Percentiles rank a stretch among this genome's conserved stretches.
Evolutionary conservation across 352 stramenopile genomes (phyloP).

Genomic region (Globisporangium orthogonon): DNA sequence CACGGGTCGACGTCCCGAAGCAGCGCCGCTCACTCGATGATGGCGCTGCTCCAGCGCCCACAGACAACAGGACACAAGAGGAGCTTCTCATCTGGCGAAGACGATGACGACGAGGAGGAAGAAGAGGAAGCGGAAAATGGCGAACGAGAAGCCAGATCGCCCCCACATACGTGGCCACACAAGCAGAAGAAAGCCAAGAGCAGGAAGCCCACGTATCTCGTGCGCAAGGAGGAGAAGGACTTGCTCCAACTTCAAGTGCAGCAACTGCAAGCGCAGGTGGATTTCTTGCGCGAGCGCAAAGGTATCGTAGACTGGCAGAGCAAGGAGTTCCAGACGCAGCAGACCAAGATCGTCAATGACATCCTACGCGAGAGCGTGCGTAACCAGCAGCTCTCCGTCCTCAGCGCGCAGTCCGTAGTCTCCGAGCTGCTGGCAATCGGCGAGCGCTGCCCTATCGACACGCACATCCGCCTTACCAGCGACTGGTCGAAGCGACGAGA

Average conservation of each 20-base stretch:
- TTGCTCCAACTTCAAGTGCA: slow-evolving; percentile 28
- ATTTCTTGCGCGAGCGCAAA: slow-evolving; percentile 24
- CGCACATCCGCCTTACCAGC: slow-evolving; percentile 34
- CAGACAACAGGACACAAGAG: background rate
- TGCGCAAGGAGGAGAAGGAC: slow-evolving; percentile 44
- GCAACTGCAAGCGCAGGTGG: slow-evolving; percentile 29
- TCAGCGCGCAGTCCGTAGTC: slow-evolving; percentile 34
- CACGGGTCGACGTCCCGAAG: background rate
- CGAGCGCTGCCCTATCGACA: slow-evolving; percentile 29
- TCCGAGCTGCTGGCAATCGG: slow-evolving; percentile 29
- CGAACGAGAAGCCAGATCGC: background rate
- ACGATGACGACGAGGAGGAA: background rate
- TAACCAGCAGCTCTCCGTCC: slow-evolving; percentile 40
- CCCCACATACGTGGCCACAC: slow-evolving; percentile 1
- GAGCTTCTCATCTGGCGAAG: background rate
- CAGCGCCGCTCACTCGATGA: background rate
- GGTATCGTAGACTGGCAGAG: slow-evolving; percentile 12
- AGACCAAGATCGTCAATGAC: slow-evolving; percentile 39
- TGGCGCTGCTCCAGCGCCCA: background rate
- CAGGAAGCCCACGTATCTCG: slow-evolving; percentile 42
- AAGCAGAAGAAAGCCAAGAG: slow-evolving; percentile 27
- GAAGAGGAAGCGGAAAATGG: background rate
- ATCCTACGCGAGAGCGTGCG: slow-evolving; percentile 33
- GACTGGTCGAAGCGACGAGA: slow-evolving; percentile 25
- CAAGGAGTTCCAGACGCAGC: slow-evolving; percentile 19